phyloP scores from a whole-genome alignment of 176 grass and related monocot species.

The Oryza glaberrima region DNA sequence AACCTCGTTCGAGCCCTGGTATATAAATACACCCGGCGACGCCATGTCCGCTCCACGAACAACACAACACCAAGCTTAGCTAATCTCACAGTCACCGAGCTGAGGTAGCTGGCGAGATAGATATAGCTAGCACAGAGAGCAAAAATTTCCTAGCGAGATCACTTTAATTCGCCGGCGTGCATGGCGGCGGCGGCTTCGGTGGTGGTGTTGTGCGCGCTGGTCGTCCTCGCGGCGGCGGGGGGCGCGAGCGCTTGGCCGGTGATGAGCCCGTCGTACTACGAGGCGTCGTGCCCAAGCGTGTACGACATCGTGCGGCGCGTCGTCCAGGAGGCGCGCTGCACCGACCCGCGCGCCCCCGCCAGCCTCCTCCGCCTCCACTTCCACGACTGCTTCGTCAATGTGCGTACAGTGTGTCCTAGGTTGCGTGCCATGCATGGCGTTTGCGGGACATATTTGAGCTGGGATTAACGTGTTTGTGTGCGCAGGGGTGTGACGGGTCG shows the following conservation, averaged over 20 bases:
- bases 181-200: background rate
- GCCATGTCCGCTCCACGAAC: constrained; percentile 3
- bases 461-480: background rate
- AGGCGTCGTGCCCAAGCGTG: constrained; percentile 40
- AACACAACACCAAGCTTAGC: background rate
- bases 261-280: constrained; percentile 45
- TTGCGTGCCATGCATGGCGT: background rate
- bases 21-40: constrained; percentile 38
- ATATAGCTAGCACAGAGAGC: background rate
- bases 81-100: background rate
- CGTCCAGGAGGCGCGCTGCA: constrained; percentile 41
- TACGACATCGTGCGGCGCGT: constrained; percentile 53
- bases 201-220: constrained; percentile 21
- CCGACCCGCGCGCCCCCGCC: constrained; percentile 49
- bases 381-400: constrained; percentile 78
- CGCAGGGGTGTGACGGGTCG: constrained; percentile 83
- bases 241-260: constrained; percentile 36
- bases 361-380: constrained; percentile 63
- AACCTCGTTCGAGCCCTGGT: background rate
- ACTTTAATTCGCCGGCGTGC: background rate
- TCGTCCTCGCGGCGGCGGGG: constrained; percentile 9
- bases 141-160: background rate
- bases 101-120: background rate
- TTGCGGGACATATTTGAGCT: background rate
- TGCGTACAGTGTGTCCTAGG: background rate